Evolutionary conservation across 768 basidiomycete species (phyloP).

Genomic region (Pseudohyphozyma bogoriensis): DNA sequence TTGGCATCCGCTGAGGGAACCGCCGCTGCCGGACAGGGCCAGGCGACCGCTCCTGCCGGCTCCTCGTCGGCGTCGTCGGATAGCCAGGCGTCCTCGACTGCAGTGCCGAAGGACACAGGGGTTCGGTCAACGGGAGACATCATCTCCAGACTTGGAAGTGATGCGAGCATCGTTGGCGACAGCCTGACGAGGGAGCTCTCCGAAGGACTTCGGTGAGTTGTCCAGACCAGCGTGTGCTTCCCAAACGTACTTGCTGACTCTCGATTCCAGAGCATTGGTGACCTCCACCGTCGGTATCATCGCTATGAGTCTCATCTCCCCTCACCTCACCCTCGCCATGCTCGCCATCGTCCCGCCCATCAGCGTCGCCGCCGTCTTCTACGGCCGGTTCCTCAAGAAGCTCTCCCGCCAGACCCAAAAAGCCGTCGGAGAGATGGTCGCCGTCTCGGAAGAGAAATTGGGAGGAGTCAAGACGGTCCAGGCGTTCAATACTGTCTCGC

Average conservation of each 20-base stretch:
- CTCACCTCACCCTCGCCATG: constrained; percentile 78
- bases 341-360: constrained; percentile 63
- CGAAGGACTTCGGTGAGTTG: constrained; percentile 40
- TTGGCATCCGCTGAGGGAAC: background rate
- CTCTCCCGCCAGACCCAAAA: constrained; percentile 87
- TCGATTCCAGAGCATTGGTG: constrained; percentile 55
- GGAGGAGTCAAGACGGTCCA: constrained; percentile 80
- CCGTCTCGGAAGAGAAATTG: constrained; percentile 83
- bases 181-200: constrained; percentile 45
- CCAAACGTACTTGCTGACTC: constrained; percentile 32
- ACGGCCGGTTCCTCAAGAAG: constrained; percentile 86
- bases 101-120: constrained; percentile 17
- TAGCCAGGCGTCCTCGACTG: background rate
- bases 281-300: constrained; percentile 96
- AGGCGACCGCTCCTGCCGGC: background rate
- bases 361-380: constrained; percentile 62
- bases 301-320: constrained; percentile 85
- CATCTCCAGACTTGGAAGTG: constrained; percentile 76
- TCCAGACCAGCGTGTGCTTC: background rate
- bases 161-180: constrained; percentile 78
- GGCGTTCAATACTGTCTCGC: constrained; percentile 68
- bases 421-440: constrained; percentile 62
- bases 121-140: constrained; percentile 75
- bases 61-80: no score
- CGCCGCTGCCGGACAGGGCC: background rate